Conservation (phyloP, 2,329 filamentous ascomycete genomes). For the Calonectria multiphialidica region DNA sequence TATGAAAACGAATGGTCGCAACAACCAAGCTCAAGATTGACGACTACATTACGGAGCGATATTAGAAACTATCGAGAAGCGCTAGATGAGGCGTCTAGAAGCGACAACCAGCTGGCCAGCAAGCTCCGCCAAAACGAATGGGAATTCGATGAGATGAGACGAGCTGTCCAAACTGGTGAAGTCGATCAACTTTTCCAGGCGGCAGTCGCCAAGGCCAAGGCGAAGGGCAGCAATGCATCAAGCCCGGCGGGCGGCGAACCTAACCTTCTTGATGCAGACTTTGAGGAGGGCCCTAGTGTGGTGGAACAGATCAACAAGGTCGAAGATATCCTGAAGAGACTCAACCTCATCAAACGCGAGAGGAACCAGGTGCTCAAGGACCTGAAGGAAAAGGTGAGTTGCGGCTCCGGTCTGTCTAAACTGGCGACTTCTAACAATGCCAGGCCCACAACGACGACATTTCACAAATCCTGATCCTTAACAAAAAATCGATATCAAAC, state of each 20-base stretch:
- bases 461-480: conserved; percentile 94
- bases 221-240: conserved; percentile 69
- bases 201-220: conserved; percentile 83
- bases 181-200: conserved; percentile 90
- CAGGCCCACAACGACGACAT: conserved; percentile 97
- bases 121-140: conserved; percentile 88
- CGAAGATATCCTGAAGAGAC: conserved; percentile 89
- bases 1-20: conserved; percentile 97
- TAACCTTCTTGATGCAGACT: conserved; percentile 91
- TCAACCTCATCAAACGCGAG: conserved; percentile 93
- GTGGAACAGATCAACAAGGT: conserved; percentile 90
- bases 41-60: conserved; percentile 87
- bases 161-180: conserved; percentile 87
- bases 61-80: conserved; percentile 90
- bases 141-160: conserved; percentile 96
- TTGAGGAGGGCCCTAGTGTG: conserved; percentile 84
- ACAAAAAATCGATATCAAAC: conserved; percentile 95
- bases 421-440: conserved; percentile 24
- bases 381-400: conserved; percentile 91
- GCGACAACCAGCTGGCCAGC: conserved; percentile 84
- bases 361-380: conserved; percentile 94
- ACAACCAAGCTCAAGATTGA: conserved; percentile 91
- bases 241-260: conserved; percentile 75
- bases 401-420: background rate
- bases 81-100: conserved; percentile 88